Evolutionary conservation across 139 green algal species (phyloP).

Genomic region (Micractinium sp.): DNA sequence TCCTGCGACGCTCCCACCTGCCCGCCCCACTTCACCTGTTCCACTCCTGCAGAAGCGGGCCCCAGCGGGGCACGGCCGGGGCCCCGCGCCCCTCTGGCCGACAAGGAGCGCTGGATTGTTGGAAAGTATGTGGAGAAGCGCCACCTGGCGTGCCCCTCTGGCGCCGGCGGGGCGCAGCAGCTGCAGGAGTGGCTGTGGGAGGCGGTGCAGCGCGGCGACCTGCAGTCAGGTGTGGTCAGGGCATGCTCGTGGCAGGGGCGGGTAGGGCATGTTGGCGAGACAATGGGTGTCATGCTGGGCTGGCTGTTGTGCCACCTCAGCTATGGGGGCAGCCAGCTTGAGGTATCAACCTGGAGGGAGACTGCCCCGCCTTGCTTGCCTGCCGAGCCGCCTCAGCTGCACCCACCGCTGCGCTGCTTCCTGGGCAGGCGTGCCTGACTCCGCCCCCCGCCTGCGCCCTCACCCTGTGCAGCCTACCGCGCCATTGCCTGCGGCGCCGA

Average conservation of each 20-base stretch:
- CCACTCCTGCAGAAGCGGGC: neutral
- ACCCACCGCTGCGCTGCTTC: too few species aligned
- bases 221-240: slow-evolving; percentile 23
- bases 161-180: neutral
- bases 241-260: too few species aligned
- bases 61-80: neutral
- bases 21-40: neutral
- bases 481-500: slow-evolving; percentile 34
- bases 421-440: neutral
- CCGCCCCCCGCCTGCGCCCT: neutral
- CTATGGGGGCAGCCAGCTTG: too few species aligned
- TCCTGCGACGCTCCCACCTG: neutral
- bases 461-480: slow-evolving; percentile 11
- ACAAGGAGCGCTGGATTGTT: slow-evolving; percentile 40
- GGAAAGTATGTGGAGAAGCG: slow-evolving; percentile 43
- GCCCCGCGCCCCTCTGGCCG: slow-evolving; percentile 8
- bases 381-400: too few species aligned
- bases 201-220: slow-evolving; percentile 22
- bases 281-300: too few species aligned
- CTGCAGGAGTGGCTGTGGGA: slow-evolving; percentile 39
- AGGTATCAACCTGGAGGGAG: too few species aligned
- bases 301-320: too few species aligned
- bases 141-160: neutral
- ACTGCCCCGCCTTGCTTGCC: too few species aligned
- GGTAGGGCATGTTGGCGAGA: too few species aligned